A percentile compares a stretch with the other conserved stretches of the same genome.
Evolutionary conservation across 257 asterid species (phyloP).

Genomic region (Solanum pinnatisectum): DNA sequence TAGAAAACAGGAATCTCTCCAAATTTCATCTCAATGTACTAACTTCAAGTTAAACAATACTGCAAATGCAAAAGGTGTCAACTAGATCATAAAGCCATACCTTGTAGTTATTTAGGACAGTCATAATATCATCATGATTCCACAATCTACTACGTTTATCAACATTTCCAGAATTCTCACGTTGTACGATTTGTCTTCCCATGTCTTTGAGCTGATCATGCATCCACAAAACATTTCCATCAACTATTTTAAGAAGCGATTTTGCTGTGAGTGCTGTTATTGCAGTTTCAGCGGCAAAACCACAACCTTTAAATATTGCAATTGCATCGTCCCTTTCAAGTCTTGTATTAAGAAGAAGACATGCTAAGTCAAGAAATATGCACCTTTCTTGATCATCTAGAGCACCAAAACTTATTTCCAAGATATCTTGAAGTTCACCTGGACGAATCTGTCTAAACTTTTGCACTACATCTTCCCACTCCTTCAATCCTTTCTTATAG

Average conservation of each 20-base stretch:
- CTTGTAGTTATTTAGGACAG: slow-evolving; percentile 10
- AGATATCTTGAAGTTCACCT: slow-evolving; percentile 7
- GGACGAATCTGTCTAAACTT: slow-evolving; percentile 24
- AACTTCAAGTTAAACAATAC: background rate
- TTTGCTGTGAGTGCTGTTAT: slow-evolving; percentile 9
- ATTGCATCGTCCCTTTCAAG: slow-evolving; percentile 18
- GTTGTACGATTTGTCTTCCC: slow-evolving; percentile 22
- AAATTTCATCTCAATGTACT: background rate
- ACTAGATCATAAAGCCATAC: background rate
- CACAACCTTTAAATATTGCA: slow-evolving; percentile 18
- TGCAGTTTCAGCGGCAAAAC: slow-evolving; percentile 16
- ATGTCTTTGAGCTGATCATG: slow-evolving; percentile 30
- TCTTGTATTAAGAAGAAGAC: slow-evolving; percentile 12
- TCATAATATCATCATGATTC: slow-evolving; percentile 7
- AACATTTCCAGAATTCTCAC: slow-evolving; percentile 5
- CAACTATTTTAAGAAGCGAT: slow-evolving; percentile 17
- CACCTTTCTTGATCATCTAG: slow-evolving; percentile 20
- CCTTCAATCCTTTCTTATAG: slow-evolving; percentile 14
- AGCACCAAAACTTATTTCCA: slow-evolving; percentile 18
- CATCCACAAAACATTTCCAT: slow-evolving; percentile 22
- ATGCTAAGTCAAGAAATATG: slow-evolving; percentile 25
- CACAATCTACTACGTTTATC: slow-evolving; percentile 28
- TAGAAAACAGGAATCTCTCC: background rate
- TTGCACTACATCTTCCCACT: slow-evolving; percentile 14
- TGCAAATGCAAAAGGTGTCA: background rate